These are phyloP conservation scores for Daldinia vernicosa DNA, from an alignment of 495 filamentous ascomycete species.

Conservation along the genomic window DNA sequence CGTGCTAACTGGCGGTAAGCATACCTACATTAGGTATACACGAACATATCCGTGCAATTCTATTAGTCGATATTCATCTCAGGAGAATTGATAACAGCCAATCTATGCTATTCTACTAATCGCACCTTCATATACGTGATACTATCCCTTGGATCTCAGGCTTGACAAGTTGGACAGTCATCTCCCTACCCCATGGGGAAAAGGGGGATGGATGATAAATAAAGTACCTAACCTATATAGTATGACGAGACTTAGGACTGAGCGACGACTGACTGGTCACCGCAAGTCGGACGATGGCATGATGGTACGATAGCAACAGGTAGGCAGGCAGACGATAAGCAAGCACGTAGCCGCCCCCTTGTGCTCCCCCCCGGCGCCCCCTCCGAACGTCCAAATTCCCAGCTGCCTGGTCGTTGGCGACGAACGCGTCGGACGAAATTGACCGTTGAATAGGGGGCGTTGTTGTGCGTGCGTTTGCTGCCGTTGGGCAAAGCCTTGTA, in stretches of 20 bases:
- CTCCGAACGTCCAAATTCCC: slow-evolving; percentile 15
- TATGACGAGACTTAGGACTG: slow-evolving; percentile 9
- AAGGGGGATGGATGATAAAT: neutral
- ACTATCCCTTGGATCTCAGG: neutral
- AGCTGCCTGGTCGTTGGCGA: slow-evolving; percentile 33
- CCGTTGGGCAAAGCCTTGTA: neutral
- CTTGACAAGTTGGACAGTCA: neutral
- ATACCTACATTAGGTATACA: neutral
- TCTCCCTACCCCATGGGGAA: slow-evolving; percentile 29
- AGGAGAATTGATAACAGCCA: neutral
- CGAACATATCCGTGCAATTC: neutral
- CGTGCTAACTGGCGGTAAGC: neutral
- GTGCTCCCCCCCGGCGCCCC: neutral
- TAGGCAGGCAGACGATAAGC: neutral
- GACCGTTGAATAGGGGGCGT: neutral
- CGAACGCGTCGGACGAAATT: slow-evolving; percentile 13
- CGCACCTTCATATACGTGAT: neutral
- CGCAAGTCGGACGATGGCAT: slow-evolving; percentile 18
- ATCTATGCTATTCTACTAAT: neutral
- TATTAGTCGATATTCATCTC: neutral
- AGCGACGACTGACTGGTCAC: neutral
- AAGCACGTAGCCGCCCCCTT: slow-evolving; percentile 11
- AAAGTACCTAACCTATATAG: slow-evolving; percentile 17
- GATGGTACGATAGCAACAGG: slow-evolving; percentile 5
- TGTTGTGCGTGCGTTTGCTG: slow-evolving; percentile 11